These are phyloP conservation scores for Pseudocohnilembus persalinus DNA, from an alignment of 169 alveolate genomes.

Conservation along the genomic window DNA sequence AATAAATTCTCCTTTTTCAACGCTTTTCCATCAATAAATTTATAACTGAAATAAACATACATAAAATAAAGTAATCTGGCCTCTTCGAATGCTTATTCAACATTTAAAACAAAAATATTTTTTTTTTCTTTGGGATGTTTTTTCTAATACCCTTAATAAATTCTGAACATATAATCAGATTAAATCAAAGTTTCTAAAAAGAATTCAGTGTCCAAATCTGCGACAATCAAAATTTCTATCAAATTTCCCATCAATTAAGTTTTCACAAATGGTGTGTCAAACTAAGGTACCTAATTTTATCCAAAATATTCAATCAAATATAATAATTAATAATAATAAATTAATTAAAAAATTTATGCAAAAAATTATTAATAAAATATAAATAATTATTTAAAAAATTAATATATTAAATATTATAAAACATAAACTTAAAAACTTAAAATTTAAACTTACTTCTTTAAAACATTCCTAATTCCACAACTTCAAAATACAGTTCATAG, in stretches of 20 bases:
- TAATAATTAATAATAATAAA: background rate
- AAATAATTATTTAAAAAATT: too few species aligned
- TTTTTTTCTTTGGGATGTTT: constrained; percentile 31
- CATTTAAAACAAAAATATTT: constrained; percentile 26
- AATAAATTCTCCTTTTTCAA: constrained; percentile 32
- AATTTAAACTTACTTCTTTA: too few species aligned
- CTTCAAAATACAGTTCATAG: constrained; percentile 27
- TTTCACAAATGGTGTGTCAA: background rate
- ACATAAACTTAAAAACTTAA: too few species aligned
- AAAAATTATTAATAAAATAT: too few species aligned
- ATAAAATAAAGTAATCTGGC: constrained; percentile 24
- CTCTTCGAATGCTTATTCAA: constrained; percentile 17
- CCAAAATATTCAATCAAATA: background rate
- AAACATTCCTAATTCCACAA: constrained; percentile 28
- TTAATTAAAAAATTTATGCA: constrained; percentile 20
- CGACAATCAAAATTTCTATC: constrained; percentile 31
- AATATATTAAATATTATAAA: too few species aligned
- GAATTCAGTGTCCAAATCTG: constrained; percentile 26
- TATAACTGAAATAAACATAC: constrained; percentile 29
- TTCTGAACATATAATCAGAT: constrained; percentile 14
- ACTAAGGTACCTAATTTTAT: background rate
- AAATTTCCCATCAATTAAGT: constrained; percentile 31
- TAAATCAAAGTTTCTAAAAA: constrained; percentile 27
- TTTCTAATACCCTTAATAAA: constrained; percentile 19
- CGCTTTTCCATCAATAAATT: constrained; percentile 19